Conservation (phyloP, 306 rosid genomes). For the Mimosa pudica region DNA sequence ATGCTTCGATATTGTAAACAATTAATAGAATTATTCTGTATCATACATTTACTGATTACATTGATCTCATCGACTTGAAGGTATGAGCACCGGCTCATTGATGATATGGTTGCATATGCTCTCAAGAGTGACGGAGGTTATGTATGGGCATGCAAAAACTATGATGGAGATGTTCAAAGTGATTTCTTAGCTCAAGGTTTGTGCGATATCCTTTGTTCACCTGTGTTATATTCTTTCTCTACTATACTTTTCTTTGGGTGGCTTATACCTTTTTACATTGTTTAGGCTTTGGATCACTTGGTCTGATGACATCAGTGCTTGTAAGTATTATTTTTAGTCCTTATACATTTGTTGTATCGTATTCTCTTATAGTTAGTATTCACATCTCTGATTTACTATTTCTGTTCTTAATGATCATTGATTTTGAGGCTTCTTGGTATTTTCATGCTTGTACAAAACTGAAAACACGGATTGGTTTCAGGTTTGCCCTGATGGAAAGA, state of each 20-base stretch:
- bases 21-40: background rate
- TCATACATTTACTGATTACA: slow-evolving; percentile 8
- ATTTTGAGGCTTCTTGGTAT: slow-evolving; percentile 18
- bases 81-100: slow-evolving; percentile 99
- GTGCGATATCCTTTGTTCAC: slow-evolving; percentile 28
- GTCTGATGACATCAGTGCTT: slow-evolving; percentile 99
- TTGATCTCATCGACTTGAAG: slow-evolving; percentile 51
- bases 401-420: background rate
- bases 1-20: background rate
- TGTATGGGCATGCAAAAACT: slow-evolving; percentile 99
- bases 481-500: slow-evolving; percentile 99
- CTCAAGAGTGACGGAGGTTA: slow-evolving; percentile 98
- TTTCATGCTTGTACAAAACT: slow-evolving; percentile 23
- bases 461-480: slow-evolving; percentile 40
- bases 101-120: slow-evolving; percentile 99
- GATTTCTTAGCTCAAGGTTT: slow-evolving; percentile 98
- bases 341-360: background rate
- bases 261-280: slow-evolving; percentile 34
- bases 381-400: background rate
- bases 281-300: slow-evolving; percentile 96
- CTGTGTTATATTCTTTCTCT: slow-evolving; percentile 17
- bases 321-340: slow-evolving; percentile 46
- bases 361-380: background rate
- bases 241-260: slow-evolving; percentile 17
- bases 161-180: slow-evolving; percentile 99